A percentile compares a stretch with the other conserved stretches of the same genome.
Evolutionary conservation across 306 rosid genomes (phyloP).

Genomic region (Quillaja saponaria): DNA sequence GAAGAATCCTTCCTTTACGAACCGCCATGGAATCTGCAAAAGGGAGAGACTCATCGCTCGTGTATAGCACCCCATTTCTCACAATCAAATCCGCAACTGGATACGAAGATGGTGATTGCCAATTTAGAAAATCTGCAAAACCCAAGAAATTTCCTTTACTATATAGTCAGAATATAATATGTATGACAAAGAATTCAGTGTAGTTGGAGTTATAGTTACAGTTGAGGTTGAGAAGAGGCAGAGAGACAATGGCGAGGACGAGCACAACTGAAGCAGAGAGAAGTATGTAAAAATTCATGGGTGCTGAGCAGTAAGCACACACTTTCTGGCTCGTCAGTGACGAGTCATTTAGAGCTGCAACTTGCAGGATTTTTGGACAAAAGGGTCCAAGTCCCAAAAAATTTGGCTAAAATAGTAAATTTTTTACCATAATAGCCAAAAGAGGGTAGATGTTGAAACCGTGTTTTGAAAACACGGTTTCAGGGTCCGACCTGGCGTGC

Average conservation of each 20-base stretch:
- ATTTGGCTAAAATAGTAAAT: too few relatives aligned
- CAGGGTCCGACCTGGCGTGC: too few relatives aligned
- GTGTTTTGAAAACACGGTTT: too few relatives aligned
- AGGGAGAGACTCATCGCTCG: constrained; percentile 69
- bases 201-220: constrained; percentile 9
- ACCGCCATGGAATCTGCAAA: constrained; percentile 79
- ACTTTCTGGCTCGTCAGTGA: too few relatives aligned
- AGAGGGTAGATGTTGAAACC: too few relatives aligned
- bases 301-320: background rate
- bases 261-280: constrained; percentile 38
- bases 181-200: background rate
- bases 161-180: background rate
- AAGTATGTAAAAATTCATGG: constrained; percentile 23
- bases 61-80: constrained; percentile 62
- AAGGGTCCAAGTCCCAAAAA: too few relatives aligned
- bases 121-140: constrained; percentile 30
- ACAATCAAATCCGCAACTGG: constrained; percentile 58
- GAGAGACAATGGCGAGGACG: constrained; percentile 37
- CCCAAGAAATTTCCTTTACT: background rate
- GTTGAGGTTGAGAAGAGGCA: constrained; percentile 29
- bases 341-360: too few relatives aligned
- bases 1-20: constrained; percentile 62
- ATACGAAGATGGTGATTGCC: constrained; percentile 24
- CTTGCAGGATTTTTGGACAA: too few relatives aligned
- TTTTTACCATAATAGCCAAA: too few relatives aligned